Percentiles rank a stretch among this genome's conserved stretches.
phyloP scores from a whole-genome alignment of 192 early-diverging fungal species.

The Gaertneriomyces semiglobifer region DNA sequence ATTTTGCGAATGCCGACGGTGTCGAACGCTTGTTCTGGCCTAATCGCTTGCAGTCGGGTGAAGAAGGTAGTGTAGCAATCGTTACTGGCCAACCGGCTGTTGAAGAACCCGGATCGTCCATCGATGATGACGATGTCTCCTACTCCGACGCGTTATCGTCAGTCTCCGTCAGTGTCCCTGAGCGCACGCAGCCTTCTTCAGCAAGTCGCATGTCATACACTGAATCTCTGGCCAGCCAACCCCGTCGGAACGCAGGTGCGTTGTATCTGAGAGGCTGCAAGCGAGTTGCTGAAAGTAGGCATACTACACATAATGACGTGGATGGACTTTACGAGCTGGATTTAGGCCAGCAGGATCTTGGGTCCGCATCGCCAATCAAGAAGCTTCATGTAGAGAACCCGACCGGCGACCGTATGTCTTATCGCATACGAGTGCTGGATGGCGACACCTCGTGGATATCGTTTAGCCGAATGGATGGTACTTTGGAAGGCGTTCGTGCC shows the following conservation, averaged over 20 bases:
- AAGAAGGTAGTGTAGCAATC: not conserved
- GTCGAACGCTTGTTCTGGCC: constrained; percentile 5
- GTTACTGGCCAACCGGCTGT: not conserved
- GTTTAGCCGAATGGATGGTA: constrained; percentile 66
- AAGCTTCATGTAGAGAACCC: constrained; percentile 65
- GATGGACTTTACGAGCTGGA: constrained; percentile 72
- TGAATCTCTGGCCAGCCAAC: not conserved
- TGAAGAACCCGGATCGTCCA: constrained; percentile 21
- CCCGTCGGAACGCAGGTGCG: constrained; percentile 26
- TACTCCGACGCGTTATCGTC: constrained; percentile 24
- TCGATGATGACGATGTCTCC: constrained; percentile 21
- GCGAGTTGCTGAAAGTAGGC: constrained; percentile 38
- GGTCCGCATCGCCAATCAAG: constrained; percentile 49
- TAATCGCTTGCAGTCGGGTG: not conserved
- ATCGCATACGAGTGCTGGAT: constrained; percentile 58
- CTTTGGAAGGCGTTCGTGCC: constrained; percentile 46
- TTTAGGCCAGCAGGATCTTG: constrained; percentile 76
- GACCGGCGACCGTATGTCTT: constrained; percentile 52
- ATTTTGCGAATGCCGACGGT: constrained; percentile 1
- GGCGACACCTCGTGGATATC: constrained; percentile 63
- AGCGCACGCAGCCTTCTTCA: not conserved
- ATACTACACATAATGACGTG: constrained; percentile 37
- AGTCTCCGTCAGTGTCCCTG: constrained; percentile 18
- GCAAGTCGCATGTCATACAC: constrained; percentile 12
- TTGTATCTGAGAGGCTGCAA: constrained; percentile 69